Evolutionary conservation across 345 rosid species (phyloP).

Genomic region (Brassica incana): DNA sequence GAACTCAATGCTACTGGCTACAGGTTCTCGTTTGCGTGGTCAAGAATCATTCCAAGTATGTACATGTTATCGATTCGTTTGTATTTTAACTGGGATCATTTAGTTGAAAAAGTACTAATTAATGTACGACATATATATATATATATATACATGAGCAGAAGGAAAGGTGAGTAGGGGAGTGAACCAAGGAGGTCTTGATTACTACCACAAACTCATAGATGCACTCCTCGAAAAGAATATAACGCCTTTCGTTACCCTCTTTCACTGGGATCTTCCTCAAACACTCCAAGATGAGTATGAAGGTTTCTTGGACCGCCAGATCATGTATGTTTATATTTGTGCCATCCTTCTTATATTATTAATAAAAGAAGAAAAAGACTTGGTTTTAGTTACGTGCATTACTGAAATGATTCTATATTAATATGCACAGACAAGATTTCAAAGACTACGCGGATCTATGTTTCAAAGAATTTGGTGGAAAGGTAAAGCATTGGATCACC

Average conservation of each 20-base stretch:
- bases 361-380: not conserved
- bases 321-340: not conserved
- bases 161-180: too few species aligned
- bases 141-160: too few species aligned
- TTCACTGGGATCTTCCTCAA: too few species aligned
- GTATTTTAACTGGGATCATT: not conserved
- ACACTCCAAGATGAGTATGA: too few species aligned
- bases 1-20: conserved; percentile 5
- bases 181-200: too few species aligned
- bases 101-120: not conserved
- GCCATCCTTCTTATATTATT: not conserved
- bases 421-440: not conserved
- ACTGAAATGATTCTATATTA: not conserved
- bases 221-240: too few species aligned
- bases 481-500: too few species aligned
- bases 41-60: not conserved
- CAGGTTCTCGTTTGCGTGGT: not conserved
- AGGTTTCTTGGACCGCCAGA: not conserved
- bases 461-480: too few species aligned
- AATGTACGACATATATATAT: not conserved
- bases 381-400: not conserved
- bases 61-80: not conserved
- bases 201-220: too few species aligned
- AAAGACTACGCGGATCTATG: not conserved
- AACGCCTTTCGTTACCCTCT: too few species aligned